Conservation (phyloP, 139 green algal species). For the Zygnema circumcarinatum region DNA sequence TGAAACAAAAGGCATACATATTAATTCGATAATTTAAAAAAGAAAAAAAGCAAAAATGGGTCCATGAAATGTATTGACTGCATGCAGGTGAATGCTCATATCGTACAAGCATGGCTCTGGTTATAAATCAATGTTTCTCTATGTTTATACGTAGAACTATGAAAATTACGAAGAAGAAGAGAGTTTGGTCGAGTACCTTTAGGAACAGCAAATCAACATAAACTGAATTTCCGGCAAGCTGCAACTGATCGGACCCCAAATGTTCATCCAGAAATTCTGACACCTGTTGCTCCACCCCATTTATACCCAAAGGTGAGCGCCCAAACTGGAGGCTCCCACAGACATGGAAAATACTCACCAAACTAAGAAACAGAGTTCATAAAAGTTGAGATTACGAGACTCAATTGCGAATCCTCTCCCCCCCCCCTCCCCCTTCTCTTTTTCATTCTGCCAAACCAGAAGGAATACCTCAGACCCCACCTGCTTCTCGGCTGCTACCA, state of each 20-base stretch:
- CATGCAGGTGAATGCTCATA: not conserved
- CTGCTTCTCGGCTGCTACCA: constrained; percentile 78
- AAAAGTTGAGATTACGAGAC: too few species aligned
- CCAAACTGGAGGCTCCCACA: too few species aligned
- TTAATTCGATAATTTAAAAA: not conserved
- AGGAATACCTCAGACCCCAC: too few species aligned
- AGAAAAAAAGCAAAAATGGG: not conserved
- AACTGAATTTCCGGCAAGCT: constrained; percentile 81
- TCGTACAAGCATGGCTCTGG: not conserved
- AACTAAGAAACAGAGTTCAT: too few species aligned
- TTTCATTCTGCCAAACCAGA: too few species aligned
- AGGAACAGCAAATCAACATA: constrained; percentile 91
- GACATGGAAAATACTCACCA: too few species aligned
- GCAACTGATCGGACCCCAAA: constrained; percentile 49
- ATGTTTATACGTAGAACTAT: too few species aligned
- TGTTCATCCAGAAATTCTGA: constrained; percentile 77
- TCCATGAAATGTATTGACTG: not conserved
- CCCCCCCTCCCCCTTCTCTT: too few species aligned
- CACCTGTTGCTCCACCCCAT: constrained; percentile 53
- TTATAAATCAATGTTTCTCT: not conserved
- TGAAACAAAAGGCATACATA: too few species aligned
- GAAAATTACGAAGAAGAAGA: too few species aligned
- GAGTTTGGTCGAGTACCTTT: too few species aligned
- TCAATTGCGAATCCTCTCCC: too few species aligned
- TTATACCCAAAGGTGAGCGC: constrained; percentile 2